phyloP scores from a whole-genome alignment of 805 yeast species.

The Spathaspora gorwiae region DNA sequence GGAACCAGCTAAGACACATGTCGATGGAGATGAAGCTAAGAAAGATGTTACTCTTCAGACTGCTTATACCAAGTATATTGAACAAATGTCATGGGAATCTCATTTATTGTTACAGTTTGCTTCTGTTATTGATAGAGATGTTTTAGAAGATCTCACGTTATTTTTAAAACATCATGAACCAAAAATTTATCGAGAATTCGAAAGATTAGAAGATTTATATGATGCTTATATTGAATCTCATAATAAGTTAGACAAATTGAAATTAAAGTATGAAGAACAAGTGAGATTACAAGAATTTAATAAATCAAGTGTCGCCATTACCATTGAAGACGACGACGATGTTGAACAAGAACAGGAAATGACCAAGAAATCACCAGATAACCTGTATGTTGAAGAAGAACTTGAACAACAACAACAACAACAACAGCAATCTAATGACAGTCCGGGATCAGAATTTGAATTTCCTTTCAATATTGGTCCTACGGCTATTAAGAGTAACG shows the following conservation, averaged over 20 bases:
- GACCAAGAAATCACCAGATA: not conserved
- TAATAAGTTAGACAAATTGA: conserved; percentile 23
- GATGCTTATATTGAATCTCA: conserved; percentile 22
- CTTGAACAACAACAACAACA: not conserved
- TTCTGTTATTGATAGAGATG: conserved; percentile 28
- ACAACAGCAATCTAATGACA: not conserved
- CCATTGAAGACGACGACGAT: not conserved
- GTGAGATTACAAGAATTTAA: conserved; percentile 29
- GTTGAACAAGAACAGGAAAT: not conserved
- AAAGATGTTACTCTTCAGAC: not conserved
- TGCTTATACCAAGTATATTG: conserved; percentile 11
- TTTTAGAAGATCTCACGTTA: conserved; percentile 28
- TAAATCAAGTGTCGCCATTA: conserved; percentile 3
- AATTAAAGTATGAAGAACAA: conserved; percentile 25
- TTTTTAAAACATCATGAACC: conserved; percentile 37
- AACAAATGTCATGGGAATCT: conserved; percentile 20
- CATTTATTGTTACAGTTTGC: conserved; percentile 21
- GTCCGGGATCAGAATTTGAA: conserved; percentile 9
- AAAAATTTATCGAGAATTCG: conserved; percentile 18
- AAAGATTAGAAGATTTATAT: conserved; percentile 18
- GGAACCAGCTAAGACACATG: not conserved
- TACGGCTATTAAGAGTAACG: conserved; percentile 11
- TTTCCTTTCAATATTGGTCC: conserved; percentile 34
- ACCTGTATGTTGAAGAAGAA: not conserved
- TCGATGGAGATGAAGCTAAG: not conserved